phyloP scores from a whole-genome alignment of 345 rosid species.

The Sisymbrium irio region DNA sequence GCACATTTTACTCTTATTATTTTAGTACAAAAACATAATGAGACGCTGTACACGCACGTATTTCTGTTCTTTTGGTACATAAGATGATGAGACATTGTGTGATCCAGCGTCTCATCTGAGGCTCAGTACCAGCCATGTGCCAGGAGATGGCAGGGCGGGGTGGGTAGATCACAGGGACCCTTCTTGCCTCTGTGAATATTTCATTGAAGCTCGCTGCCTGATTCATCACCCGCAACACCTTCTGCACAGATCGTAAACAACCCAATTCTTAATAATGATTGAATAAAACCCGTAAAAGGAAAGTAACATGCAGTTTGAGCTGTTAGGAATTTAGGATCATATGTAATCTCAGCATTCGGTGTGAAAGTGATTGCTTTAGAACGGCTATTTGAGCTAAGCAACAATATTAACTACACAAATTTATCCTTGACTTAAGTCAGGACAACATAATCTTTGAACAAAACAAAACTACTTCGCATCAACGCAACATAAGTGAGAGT shows the following conservation, averaged over 20 bases:
- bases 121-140: conserved; percentile 66
- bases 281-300: neutral
- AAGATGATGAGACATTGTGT: neutral
- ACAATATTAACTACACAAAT: neutral
- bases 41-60: neutral
- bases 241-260: conserved; percentile 26
- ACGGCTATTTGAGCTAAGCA: neutral
- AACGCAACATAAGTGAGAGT: neutral
- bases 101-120: conserved; percentile 23
- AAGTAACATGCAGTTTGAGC: neutral
- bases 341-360: neutral
- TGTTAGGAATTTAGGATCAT: neutral
- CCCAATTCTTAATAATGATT: neutral
- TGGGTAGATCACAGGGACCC: conserved; percentile 74
- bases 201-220: conserved; percentile 83
- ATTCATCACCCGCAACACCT: conserved; percentile 40
- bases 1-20: neutral
- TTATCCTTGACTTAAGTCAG: neutral
- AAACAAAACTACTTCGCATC: conserved; percentile 3
- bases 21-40: neutral
- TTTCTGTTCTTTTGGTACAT: neutral
- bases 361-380: neutral
- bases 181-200: conserved; percentile 79
- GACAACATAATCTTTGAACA: neutral
- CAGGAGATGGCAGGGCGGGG: conserved; percentile 58